Conservation (phyloP, 768 basidiomycete genomes). For the Phlebiopsis flavidoalba region DNA sequence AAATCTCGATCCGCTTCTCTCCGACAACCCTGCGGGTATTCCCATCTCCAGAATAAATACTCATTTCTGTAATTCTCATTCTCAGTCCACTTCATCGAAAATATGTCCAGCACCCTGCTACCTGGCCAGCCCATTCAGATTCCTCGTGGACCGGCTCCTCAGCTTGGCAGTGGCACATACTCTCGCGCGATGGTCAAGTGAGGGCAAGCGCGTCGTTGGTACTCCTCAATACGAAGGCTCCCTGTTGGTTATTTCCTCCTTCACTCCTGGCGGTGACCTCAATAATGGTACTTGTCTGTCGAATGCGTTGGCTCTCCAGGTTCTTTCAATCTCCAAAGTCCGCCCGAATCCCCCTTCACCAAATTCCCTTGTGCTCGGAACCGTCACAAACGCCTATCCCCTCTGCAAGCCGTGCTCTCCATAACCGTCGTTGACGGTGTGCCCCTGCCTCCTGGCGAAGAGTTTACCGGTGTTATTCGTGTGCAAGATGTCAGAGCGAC, state of each 20-base stretch:
- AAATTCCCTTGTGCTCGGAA: conserved; percentile 76
- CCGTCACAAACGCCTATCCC: conserved; percentile 78
- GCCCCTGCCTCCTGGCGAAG: conserved; percentile 77
- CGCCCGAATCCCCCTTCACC: conserved; percentile 71
- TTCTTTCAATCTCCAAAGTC: conserved; percentile 54
- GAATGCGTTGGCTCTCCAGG: conserved; percentile 34
- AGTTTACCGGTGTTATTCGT: conserved; percentile 86
- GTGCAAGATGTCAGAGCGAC: conserved; percentile 86
- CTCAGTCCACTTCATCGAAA: conserved; percentile 9
- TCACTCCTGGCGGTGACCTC: conserved; percentile 6
- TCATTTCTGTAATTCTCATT: neutral
- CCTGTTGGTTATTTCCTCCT: conserved; percentile 49
- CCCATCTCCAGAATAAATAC: neutral
- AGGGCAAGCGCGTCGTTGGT: conserved; percentile 71
- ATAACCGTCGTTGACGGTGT: conserved; percentile 86
- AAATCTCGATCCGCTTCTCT: conserved; percentile 12
- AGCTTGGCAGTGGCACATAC: conserved; percentile 66
- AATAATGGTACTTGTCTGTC: conserved; percentile 8
- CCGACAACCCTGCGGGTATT: conserved; percentile 3
- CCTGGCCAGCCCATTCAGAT: conserved; percentile 76
- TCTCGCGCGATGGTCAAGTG: conserved; percentile 48
- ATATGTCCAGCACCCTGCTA: conserved; percentile 36
- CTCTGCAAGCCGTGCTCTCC: conserved; percentile 75
- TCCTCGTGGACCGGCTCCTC: conserved; percentile 48
- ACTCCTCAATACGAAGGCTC: conserved; percentile 52